A percentile compares a stretch with the other conserved stretches of the same genome.
phyloP scores from a whole-genome alignment of 768 basidiomycete genomes.

The Auricularia auricula-judae region DNA sequence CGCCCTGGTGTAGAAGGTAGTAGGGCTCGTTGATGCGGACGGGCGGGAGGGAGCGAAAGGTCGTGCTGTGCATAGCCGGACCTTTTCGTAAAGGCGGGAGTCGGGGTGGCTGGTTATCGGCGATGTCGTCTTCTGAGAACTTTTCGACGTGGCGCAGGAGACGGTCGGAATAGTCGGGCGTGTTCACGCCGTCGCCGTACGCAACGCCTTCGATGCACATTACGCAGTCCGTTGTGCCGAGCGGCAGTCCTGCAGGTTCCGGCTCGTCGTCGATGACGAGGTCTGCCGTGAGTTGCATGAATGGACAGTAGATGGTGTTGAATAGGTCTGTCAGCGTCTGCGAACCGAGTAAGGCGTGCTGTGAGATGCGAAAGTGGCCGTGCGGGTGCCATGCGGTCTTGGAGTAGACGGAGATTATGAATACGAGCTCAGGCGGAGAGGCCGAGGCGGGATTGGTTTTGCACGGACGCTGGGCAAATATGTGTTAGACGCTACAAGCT shows the following conservation, averaged over 20 bases:
- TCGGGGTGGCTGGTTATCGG: slow-evolving; percentile 20
- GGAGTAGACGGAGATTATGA: slow-evolving; percentile 51
- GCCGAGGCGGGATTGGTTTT: background rate
- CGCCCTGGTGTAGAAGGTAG: slow-evolving; percentile 70
- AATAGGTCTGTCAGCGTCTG: slow-evolving; percentile 61
- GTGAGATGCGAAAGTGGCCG: slow-evolving; percentile 49
- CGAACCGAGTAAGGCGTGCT: slow-evolving; percentile 58
- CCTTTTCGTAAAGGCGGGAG: slow-evolving; percentile 24
- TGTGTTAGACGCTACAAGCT: too few relatives aligned
- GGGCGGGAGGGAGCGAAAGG: slow-evolving; percentile 20
- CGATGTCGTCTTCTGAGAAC: slow-evolving; percentile 7
- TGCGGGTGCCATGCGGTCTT: slow-evolving; percentile 51
- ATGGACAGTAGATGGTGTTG: slow-evolving; percentile 48
- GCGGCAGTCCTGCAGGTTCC: slow-evolving; percentile 22
- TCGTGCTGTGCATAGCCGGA: slow-evolving; percentile 25
- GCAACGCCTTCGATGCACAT: slow-evolving; percentile 51
- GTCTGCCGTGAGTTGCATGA: slow-evolving; percentile 41
- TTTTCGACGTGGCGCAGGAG: slow-evolving; percentile 19
- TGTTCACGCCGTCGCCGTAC: slow-evolving; percentile 42
- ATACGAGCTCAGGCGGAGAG: slow-evolving; percentile 24
- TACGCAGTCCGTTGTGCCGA: slow-evolving; percentile 27
- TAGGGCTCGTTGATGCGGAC: slow-evolving; percentile 67
- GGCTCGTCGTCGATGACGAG: slow-evolving; percentile 19
- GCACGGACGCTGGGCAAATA: background rate
- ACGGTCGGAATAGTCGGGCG: slow-evolving; percentile 44